A percentile compares a stretch with the other conserved stretches of the same genome.
Evolutionary conservation across 2,329 filamentous ascomycete species (phyloP).

Genomic region (Beauveria pseudobassiana): DNA sequence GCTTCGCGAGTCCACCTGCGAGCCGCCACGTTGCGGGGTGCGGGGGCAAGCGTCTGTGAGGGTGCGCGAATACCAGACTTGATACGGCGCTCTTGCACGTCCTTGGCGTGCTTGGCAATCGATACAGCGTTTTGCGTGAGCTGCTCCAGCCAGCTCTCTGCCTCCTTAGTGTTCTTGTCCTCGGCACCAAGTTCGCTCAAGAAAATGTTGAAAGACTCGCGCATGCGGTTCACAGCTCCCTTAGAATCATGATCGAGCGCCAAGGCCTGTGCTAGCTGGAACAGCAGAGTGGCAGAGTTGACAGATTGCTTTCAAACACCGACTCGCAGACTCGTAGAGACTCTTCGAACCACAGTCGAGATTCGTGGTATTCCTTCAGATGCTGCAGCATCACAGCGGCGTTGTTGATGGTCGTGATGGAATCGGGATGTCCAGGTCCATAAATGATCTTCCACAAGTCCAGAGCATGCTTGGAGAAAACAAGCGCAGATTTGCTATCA

Average conservation of each 20-base stretch:
- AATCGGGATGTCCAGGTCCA: slow-evolving; percentile 87
- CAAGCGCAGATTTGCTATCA: slow-evolving; percentile 80
- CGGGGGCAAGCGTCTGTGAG: slow-evolving; percentile 23
- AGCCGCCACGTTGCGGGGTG: slow-evolving; percentile 22
- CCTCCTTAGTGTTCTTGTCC: slow-evolving; percentile 97
- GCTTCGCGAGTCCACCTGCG: slow-evolving; percentile 63
- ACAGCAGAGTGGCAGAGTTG: slow-evolving; percentile 88
- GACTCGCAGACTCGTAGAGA: slow-evolving; percentile 83
- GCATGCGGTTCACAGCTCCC: slow-evolving; percentile 85
- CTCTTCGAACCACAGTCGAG: slow-evolving; percentile 92
- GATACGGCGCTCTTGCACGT: slow-evolving; percentile 67
- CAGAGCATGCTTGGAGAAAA: slow-evolving; percentile 85
- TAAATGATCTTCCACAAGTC: slow-evolving; percentile 97
- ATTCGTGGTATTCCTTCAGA: slow-evolving; percentile 90
- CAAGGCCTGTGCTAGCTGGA: slow-evolving; percentile 93
- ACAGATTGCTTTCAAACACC: slow-evolving; percentile 80
- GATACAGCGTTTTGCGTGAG: slow-evolving; percentile 91
- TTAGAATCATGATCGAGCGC: slow-evolving; percentile 95
- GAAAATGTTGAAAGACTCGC: slow-evolving; percentile 96
- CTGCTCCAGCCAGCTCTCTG: slow-evolving; percentile 92
- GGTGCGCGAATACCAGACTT: slow-evolving; percentile 54
- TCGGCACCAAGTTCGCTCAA: slow-evolving; percentile 75
- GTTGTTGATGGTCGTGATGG: slow-evolving; percentile 98
- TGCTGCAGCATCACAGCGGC: slow-evolving; percentile 97
- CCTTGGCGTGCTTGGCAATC: slow-evolving; percentile 89